Conservation (phyloP, 441 rosid species). For the Erysimum pusillum region DNA sequence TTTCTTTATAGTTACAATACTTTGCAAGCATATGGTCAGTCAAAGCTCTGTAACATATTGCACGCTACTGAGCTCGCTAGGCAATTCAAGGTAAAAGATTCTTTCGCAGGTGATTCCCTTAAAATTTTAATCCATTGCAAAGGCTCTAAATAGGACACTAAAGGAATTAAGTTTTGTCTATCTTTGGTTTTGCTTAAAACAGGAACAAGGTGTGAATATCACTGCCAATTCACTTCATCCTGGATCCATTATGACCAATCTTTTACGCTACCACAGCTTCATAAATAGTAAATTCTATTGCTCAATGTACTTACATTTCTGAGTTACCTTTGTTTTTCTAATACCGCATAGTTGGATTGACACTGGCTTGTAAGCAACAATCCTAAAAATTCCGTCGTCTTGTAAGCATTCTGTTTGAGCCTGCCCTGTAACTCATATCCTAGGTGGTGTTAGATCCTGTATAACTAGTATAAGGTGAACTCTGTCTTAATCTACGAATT, state of each 20-base stretch:
- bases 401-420: constrained; percentile 4
- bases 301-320: not conserved
- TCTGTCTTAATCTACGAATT: not conserved
- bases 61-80: constrained; percentile 68
- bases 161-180: not conserved
- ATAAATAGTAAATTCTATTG: constrained; percentile 50
- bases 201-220: constrained; percentile 70
- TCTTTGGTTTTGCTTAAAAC: constrained; percentile 28
- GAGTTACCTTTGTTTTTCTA: not conserved
- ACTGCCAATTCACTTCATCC: constrained; percentile 86
- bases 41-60: constrained; percentile 70
- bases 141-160: constrained; percentile 9
- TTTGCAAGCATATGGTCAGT: constrained; percentile 64
- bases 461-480: not conserved
- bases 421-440: constrained; percentile 19
- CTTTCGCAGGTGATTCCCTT: not conserved
- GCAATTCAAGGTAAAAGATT: constrained; percentile 56
- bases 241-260: constrained; percentile 71
- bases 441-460: constrained; percentile 11
- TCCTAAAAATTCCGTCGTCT: not conserved
- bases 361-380: not conserved
- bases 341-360: not conserved
- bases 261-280: constrained; percentile 59
- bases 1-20: constrained; percentile 51
- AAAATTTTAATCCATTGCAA: not conserved